phyloP scores from a whole-genome alignment of 306 rosid species.

The Ziziphus jujuba region DNA sequence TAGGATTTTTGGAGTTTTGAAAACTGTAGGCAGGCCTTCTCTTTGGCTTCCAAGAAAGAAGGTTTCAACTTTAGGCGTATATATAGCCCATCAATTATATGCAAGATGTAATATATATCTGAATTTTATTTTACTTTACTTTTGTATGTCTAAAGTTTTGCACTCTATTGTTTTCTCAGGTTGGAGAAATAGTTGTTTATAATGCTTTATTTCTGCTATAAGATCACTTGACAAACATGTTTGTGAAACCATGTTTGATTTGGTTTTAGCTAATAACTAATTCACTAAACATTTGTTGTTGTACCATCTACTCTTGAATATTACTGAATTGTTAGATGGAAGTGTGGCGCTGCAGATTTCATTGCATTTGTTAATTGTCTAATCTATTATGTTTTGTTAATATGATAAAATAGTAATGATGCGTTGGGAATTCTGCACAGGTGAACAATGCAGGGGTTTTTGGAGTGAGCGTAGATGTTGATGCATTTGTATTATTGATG shows the following conservation, averaged over 20 bases:
- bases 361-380: not conserved
- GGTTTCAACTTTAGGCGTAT: too few relatives aligned
- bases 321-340: not conserved
- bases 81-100: too few relatives aligned
- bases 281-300: too few relatives aligned
- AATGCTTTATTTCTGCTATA: not conserved
- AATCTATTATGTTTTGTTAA: not conserved
- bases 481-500: not conserved
- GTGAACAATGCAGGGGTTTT: slow-evolving; percentile 24
- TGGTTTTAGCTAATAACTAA: not conserved
- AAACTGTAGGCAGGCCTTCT: too few relatives aligned
- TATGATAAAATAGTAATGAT: not conserved
- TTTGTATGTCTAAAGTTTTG: too few relatives aligned
- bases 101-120: too few relatives aligned
- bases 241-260: not conserved
- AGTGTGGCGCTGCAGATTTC: not conserved
- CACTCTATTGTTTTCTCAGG: not conserved
- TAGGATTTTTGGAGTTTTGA: too few relatives aligned
- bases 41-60: too few relatives aligned
- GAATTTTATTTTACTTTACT: too few relatives aligned
- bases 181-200: not conserved
- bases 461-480: not conserved
- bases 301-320: too few relatives aligned
- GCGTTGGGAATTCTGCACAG: not conserved
- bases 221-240: not conserved